Evolutionary conservation across 345 rosid species (phyloP), one percentile per base, ranked within the genome.

Genomic region (Bretschneidera sinensis): DNA sequence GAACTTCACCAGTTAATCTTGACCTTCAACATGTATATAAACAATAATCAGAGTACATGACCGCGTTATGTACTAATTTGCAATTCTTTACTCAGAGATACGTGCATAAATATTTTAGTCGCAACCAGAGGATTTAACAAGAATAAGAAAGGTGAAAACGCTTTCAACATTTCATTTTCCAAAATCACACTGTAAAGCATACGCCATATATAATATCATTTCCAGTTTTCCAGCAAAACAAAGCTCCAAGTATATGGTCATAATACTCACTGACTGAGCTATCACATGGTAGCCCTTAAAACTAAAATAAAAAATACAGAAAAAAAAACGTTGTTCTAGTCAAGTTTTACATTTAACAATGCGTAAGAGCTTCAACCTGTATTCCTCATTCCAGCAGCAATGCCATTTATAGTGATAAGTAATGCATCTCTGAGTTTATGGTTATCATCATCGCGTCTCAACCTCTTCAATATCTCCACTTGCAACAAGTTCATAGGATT

Each of bases 361-460:
- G 18, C 16, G 43, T 20, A 25, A 20, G 43, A 18, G 51, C 25
- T 39, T 70, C 66, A 84, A 73, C 96, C 92, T 0, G 97, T 88
- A 66, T 86, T 90, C 77, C 96, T 85, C 97, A 88, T 94, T 19
- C 97, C 97, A 21, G 99, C 97, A 54, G 97, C 99, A 22, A 94
- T 94, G 39, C 97, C 96, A 50, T 90, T 90, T 35, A 88, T 86
- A 35, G 97, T 90, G 71, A 94, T 88, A n/a, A 86, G 92, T 76
- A 90, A 76, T 18, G 96, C 95, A 77, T 94, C 96, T 67, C 99
- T 81, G 59, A 94, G 90, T 54, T 92, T 84, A 49, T 64, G 67
- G 64, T 94, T 94, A 75, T 88, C 89, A 23, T 84, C 87, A 49
- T 94, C 97, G 2, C 77, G 71, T 74, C 99, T 84, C 67, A 92